Conservation (phyloP, 2,329 filamentous ascomycete species). For the Colletotrichum sp. region DNA sequence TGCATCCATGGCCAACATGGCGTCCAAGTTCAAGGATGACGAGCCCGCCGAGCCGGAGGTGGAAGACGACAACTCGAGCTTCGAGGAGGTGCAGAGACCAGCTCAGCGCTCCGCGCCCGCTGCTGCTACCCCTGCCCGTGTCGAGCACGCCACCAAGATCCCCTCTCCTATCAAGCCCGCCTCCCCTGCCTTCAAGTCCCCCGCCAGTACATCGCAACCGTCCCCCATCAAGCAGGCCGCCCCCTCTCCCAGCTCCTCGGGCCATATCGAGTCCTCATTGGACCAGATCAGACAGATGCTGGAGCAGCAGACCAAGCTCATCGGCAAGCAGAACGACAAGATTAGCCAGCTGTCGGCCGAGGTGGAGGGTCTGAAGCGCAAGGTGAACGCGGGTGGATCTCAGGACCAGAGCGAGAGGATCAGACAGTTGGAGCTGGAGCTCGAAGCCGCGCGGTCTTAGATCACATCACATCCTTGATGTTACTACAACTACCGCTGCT, state of each 20-base stretch:
- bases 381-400: conserved; percentile 59
- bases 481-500: background rate
- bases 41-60: conserved; percentile 63
- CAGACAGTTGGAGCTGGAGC: conserved; percentile 69
- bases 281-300: conserved; percentile 80
- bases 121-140: conserved; percentile 32
- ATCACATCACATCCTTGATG: background rate
- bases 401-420: conserved; percentile 73
- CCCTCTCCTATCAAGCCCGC: conserved; percentile 46
- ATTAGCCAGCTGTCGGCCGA: conserved; percentile 74
- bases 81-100: conserved; percentile 84
- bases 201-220: conserved; percentile 10
- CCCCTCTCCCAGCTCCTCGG: conserved; percentile 29
- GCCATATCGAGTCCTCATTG: conserved; percentile 67
- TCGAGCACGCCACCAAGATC: conserved; percentile 46
- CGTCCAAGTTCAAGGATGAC: conserved; percentile 83
- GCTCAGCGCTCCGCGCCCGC: conserved; percentile 59
- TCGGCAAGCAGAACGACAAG: conserved; percentile 78
- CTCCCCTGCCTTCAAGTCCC: conserved; percentile 31
- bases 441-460: conserved; percentile 67
- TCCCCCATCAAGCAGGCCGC: conserved; percentile 24
- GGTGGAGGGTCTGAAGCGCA: conserved; percentile 82
- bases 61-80: conserved; percentile 76
- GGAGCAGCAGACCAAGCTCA: conserved; percentile 77
- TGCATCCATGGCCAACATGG: conserved; percentile 83